Base-by-base conservation (phyloP, 2,329 filamentous ascomycete species). In the Sporothrix euskadiensis region DNA sequence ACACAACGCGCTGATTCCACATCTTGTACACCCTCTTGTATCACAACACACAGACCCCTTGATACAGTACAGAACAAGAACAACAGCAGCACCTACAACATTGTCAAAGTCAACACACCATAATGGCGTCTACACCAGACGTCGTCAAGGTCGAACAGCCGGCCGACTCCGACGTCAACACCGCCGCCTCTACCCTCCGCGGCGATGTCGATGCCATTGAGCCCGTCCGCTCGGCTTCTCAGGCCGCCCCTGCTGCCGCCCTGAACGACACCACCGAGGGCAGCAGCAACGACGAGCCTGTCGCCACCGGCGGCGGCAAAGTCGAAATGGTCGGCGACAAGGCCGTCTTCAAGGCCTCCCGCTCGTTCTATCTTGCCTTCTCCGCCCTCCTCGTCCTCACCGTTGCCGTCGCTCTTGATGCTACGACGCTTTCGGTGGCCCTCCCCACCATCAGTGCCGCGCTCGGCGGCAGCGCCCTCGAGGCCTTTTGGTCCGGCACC, bases 401-500 rank as follows among this genome's bases (percentile, higher is more conserved):
- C 3, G 81, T 91, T 22, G 89, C 90, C 81, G 87, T 89, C 1
- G 88, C 90, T 14, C 82, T 92, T 39, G 90, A 92, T 79, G 89
- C 89, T 4, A 91, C 89, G 0, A 90, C 87, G 4, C 83, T 91
- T 70, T 89, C 88, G 4, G 88, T 91, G 7, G 89, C 90, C 4
- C 80, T 91, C 44, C 86, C 84, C 4, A 71, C 49, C 56, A 87
- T 89, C 73, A 84, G 86, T n/a, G 76, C 80, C 8, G 84, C 84
- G 26, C 82, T 90, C 7, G 76, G 83, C 39, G 87, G 87, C 59
- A 84, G 83, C 0, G 87, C 86, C 2, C 85, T 88, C 65, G 84
- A 92, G 80, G 88, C 89, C 0, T 92, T 92, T 78, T 93, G 90
- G 91, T 87, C 89, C 14, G 91, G 90, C 1, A 92, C 91, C 4